phyloP scores from a whole-genome alignment of 257 asterid genomes.

The Paulownia fortunei region DNA sequence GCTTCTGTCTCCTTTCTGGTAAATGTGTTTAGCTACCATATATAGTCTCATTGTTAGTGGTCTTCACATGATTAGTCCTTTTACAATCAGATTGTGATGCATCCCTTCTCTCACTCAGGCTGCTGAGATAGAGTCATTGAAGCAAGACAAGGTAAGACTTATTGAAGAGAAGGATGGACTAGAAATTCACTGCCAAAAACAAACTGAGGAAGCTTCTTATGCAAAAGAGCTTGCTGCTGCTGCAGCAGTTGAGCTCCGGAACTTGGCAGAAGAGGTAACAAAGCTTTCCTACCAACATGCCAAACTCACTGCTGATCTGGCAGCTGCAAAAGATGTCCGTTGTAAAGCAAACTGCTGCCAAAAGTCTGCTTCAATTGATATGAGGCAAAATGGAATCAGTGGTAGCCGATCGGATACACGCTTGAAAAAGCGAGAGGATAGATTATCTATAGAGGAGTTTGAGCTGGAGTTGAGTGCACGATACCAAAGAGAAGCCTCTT shows the following conservation, averaged over 20 bases:
- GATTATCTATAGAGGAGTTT: constrained; percentile 64
- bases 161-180: constrained; percentile 66
- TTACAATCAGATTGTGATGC: constrained; percentile 20
- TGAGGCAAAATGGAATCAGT: constrained; percentile 42
- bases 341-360: constrained; percentile 57
- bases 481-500: constrained; percentile 77
- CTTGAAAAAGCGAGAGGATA: constrained; percentile 47
- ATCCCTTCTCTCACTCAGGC: constrained; percentile 47
- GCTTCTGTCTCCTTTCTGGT: constrained; percentile 1
- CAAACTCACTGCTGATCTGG: constrained; percentile 60
- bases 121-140: constrained; percentile 77
- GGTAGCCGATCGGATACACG: constrained; percentile 42
- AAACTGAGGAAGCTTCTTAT: constrained; percentile 72
- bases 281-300: constrained; percentile 82
- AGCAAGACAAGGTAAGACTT: constrained; percentile 67
- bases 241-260: constrained; percentile 86
- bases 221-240: constrained; percentile 87
- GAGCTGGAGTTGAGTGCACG: constrained; percentile 67
- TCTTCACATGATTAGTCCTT: neutral
- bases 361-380: constrained; percentile 42
- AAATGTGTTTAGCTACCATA: neutral
- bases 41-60: neutral
- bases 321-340: constrained; percentile 44
- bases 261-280: constrained; percentile 81
- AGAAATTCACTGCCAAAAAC: constrained; percentile 61